Evolutionary conservation across 345 rosid genomes (phyloP).

Genomic region (Eutrema yunnanense): DNA sequence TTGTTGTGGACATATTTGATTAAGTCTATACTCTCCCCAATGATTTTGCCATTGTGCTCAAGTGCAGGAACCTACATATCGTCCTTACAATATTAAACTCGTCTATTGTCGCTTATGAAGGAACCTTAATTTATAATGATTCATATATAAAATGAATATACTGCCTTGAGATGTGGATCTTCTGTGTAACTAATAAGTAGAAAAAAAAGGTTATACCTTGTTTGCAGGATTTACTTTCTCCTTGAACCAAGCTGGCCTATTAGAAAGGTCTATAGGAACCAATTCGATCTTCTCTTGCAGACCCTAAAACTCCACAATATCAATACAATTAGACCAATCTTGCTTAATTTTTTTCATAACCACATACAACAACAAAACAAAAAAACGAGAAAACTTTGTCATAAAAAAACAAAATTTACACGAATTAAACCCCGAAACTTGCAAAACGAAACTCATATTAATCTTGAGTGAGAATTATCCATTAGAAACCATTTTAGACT

Average conservation of each 20-base stretch:
- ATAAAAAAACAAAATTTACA: too few relatives aligned
- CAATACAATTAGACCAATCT: not conserved
- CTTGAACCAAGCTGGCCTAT: constrained; percentile 81
- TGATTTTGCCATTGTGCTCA: constrained; percentile 71
- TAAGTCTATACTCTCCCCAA: constrained; percentile 77
- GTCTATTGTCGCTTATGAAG: not conserved
- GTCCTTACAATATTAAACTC: not conserved
- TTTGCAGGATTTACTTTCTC: constrained; percentile 77
- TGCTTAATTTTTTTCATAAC: not conserved
- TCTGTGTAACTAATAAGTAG: too few relatives aligned
- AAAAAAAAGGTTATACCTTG: constrained; percentile 42
- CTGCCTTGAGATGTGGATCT: too few relatives aligned
- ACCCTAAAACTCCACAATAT: constrained; percentile 43
- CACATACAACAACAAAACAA: not conserved
- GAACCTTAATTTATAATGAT: not conserved
- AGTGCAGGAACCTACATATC: constrained; percentile 67
- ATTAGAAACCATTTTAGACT: too few relatives aligned
- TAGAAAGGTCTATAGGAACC: constrained; percentile 58
- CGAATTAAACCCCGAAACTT: too few relatives aligned
- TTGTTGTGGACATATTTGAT: constrained; percentile 63
- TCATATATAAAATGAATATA: not conserved
- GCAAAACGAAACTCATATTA: too few relatives aligned
- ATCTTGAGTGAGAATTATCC: too few relatives aligned
- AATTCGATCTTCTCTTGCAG: constrained; percentile 72
- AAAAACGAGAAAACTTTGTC: not conserved